Conservation (phyloP, 805 yeast genomes). For the Suhomyces tanzawaensis region DNA sequence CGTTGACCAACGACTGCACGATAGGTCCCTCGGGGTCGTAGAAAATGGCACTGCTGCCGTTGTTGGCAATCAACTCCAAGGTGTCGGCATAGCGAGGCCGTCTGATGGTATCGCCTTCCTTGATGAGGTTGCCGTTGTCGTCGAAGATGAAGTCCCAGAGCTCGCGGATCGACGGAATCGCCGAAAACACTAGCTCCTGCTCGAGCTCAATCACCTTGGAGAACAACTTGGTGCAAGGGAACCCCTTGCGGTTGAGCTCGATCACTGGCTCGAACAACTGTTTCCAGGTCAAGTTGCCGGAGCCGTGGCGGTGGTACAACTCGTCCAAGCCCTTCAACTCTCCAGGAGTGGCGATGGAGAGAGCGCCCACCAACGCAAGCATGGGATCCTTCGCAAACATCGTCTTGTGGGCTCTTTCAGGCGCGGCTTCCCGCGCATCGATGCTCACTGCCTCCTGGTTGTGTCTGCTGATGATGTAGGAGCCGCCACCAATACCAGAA, state of each 20-base stretch:
- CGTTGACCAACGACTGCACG: conserved; percentile 54
- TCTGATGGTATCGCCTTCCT: conserved; percentile 56
- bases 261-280: conserved; percentile 76
- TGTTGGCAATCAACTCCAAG: conserved; percentile 62
- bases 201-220: conserved; percentile 36
- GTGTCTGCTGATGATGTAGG: conserved; percentile 50
- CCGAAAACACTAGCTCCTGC: conserved; percentile 21
- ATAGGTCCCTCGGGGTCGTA: conserved; percentile 82
- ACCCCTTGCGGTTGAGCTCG: conserved; percentile 63
- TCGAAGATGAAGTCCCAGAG: conserved; percentile 58
- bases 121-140: conserved; percentile 23
- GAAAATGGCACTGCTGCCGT: conserved; percentile 74
- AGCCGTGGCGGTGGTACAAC: conserved; percentile 58
- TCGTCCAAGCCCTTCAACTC: conserved; percentile 80
- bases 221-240: conserved; percentile 33
- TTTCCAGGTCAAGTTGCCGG: conserved; percentile 70
- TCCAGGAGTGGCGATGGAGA: conserved; percentile 90
- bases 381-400: conserved; percentile 57
- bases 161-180: conserved; percentile 27
- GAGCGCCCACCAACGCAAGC: conserved; percentile 71
- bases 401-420: conserved; percentile 53
- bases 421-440: conserved; percentile 91
- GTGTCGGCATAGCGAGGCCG: conserved; percentile 68
- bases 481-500: conserved; percentile 94
- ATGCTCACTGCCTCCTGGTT: conserved; percentile 50